Evolutionary conservation across 2,329 filamentous ascomycete genomes (phyloP), one percentile per base, ranked within the genome.

Genomic region (Nemania diffusa): DNA sequence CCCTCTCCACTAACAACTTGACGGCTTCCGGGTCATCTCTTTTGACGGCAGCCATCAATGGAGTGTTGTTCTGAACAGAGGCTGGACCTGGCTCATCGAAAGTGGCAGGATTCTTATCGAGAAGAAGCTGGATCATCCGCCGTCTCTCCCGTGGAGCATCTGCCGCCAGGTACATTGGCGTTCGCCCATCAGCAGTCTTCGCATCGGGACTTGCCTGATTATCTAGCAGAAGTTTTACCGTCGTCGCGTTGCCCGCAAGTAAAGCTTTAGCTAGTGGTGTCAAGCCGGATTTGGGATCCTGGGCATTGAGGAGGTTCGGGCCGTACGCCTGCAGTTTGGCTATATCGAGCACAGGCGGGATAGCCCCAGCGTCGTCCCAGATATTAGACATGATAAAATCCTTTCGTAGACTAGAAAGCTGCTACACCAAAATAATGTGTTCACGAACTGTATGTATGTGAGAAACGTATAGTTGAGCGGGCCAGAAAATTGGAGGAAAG

Each of bases 331-430:
- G 42, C 37, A 71, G 27, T 26, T 64, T 69, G 15, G 37, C 20
- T 29, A 46, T 15, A 6, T 64, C 48, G 15, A 71, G 64, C 1
- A 61, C 50, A n/a, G 57, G 55, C 4, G 64, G 64, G 27, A 63
- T 64, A 51, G 69, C 66, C 51, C 64, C 66, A 15, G 69, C 69
- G 11, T 69, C 69, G 29, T 64, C 60, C 69, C 67, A 71, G 27
- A 71, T 58, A 57, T 32, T 60, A 63, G 55, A 44, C 67, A 69
- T 67, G 34, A 26, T 71, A 42, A 32, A 40, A 26, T 50, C 24
- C 11, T 40, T 32, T 22, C 32, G 44, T 15, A n/a, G 48, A 24
- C 22, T 52, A 2, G 37, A 55, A 37, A 40, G 32, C 6, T 37
- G 53, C 15, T 11, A 55, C 29, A 5, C 26, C 7, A 24, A 15